phyloP scores from a whole-genome alignment of 768 basidiomycete species.

The Obba rivulosa region DNA sequence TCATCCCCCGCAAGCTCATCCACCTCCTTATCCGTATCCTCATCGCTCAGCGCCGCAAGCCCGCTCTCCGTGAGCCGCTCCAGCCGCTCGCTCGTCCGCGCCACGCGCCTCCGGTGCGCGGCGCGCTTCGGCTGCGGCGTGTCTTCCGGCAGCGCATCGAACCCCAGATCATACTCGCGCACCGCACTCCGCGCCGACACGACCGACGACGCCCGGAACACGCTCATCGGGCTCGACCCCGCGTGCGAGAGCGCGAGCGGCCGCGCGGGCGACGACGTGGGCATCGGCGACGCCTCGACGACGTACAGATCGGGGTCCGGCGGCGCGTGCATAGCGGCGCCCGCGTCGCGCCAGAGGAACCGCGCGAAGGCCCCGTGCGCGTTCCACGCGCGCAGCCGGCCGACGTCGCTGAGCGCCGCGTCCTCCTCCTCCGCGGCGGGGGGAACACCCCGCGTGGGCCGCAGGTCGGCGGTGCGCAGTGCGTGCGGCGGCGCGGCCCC shows the following conservation, averaged over 20 bases:
- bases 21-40: slow-evolving; percentile 18
- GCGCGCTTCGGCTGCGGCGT: slow-evolving; percentile 24
- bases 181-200: not conserved
- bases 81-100: slow-evolving; percentile 19
- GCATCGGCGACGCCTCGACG: too few species aligned
- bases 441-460: slow-evolving; percentile 1
- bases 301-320: not conserved
- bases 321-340: slow-evolving; percentile 13
- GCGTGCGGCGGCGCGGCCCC: slow-evolving; percentile 14
- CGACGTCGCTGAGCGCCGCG: slow-evolving; percentile 3
- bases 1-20: slow-evolving; percentile 3
- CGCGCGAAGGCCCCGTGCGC: slow-evolving; percentile 17
- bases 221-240: not conserved
- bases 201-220: not conserved
- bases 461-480: slow-evolving; percentile 18
- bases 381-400: slow-evolving; percentile 25
- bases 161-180: slow-evolving; percentile 10
- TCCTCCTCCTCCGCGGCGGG: not conserved
- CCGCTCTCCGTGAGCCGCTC: slow-evolving; percentile 19
- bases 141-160: slow-evolving; percentile 16
- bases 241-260: slow-evolving; percentile 2
- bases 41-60: slow-evolving; percentile 18
- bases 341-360: slow-evolving; percentile 20
- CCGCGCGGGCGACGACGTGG: slow-evolving; percentile 3
- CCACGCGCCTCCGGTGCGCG: slow-evolving; percentile 22